Evolutionary conservation across 2,329 filamentous ascomycete species (phyloP).

Genomic region (Dendrostoma leiphaemia): DNA sequence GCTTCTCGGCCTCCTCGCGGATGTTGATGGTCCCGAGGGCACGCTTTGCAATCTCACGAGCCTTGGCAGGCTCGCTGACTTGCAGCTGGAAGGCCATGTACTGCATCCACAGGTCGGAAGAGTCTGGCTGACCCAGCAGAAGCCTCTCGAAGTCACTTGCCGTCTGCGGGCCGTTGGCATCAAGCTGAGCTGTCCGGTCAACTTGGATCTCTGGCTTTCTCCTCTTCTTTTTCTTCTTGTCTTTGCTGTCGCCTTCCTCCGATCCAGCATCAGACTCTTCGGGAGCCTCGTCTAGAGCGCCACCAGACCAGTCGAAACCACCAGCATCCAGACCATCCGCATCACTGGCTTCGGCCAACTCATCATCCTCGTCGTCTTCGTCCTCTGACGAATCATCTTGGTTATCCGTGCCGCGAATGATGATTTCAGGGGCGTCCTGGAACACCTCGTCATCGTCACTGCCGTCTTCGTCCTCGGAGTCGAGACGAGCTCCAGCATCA

Average conservation of each 20-base stretch:
- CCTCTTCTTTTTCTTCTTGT: constrained; percentile 69
- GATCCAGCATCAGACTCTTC: constrained; percentile 52
- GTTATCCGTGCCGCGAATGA: constrained; percentile 43
- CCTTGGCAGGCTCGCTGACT: constrained; percentile 83
- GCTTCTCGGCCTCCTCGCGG: constrained; percentile 85
- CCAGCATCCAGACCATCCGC: constrained; percentile 63
- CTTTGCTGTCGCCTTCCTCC: constrained; percentile 31
- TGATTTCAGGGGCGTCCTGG: constrained; percentile 40
- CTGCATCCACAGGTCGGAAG: constrained; percentile 88
- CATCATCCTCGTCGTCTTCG: constrained; percentile 43
- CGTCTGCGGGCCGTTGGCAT: constrained; percentile 83
- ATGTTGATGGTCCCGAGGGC: constrained; percentile 90
- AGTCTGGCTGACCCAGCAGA: constrained; percentile 87
- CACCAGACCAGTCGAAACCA: constrained; percentile 86
- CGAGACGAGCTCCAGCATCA: constrained; percentile 43
- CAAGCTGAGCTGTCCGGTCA: constrained; percentile 89
- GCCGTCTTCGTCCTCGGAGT: constrained; percentile 40
- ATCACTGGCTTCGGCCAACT: constrained; percentile 28
- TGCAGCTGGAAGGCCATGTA: constrained; percentile 99
- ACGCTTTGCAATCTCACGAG: constrained; percentile 84
- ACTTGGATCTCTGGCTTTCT: constrained; percentile 76
- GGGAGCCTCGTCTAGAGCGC: constrained; percentile 56
- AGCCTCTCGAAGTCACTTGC: constrained; percentile 91
- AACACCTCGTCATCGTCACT: constrained; percentile 51
- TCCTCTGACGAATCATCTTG: constrained; percentile 29